Evolutionary conservation across 2,329 filamentous ascomycete species (phyloP).

Genomic region (Biscogniauxia mediterranea): DNA sequence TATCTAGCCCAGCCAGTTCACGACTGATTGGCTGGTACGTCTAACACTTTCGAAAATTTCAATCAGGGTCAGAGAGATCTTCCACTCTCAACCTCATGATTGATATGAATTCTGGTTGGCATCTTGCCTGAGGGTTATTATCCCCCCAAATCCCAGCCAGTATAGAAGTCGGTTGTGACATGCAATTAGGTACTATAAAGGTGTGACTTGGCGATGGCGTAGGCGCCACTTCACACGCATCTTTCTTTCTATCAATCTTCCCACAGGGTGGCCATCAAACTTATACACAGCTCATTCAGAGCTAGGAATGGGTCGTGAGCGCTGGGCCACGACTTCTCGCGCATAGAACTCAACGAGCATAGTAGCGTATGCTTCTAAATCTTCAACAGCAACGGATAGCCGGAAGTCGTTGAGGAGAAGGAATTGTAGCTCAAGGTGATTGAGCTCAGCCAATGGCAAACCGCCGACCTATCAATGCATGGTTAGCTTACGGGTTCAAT

Average conservation of each 20-base stretch:
- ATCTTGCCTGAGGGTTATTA: neutral
- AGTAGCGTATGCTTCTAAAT: slow-evolving; percentile 94
- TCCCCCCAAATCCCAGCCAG: neutral
- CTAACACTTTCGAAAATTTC: slow-evolving; percentile 8
- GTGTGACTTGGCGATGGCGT: slow-evolving; percentile 12
- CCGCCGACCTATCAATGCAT: slow-evolving; percentile 72
- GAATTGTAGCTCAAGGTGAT: slow-evolving; percentile 95
- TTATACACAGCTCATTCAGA: slow-evolving; percentile 11
- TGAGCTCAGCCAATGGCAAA: slow-evolving; percentile 85
- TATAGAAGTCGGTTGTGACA: slow-evolving; percentile 3
- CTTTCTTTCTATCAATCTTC: slow-evolving; percentile 5
- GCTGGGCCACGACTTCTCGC: slow-evolving; percentile 69
- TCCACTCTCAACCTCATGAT: slow-evolving; percentile 15
- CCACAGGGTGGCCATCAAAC: neutral
- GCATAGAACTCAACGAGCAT: slow-evolving; percentile 99
- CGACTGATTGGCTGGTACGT: slow-evolving; percentile 4
- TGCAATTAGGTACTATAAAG: slow-evolving; percentile 18
- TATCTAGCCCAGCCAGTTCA: slow-evolving; percentile 10
- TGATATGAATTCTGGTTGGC: neutral
- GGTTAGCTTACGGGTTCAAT: slow-evolving; percentile 17
- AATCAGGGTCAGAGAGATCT: slow-evolving; percentile 12
- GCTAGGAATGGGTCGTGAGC: slow-evolving; percentile 21
- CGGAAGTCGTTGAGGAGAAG: slow-evolving; percentile 94
- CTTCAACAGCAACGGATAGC: slow-evolving; percentile 87
- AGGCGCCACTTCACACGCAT: slow-evolving; percentile 10